A percentile compares a stretch with the other conserved stretches of the same genome.
Evolutionary conservation across 768 basidiomycete genomes (phyloP).

Genomic region (Collybia sordida): DNA sequence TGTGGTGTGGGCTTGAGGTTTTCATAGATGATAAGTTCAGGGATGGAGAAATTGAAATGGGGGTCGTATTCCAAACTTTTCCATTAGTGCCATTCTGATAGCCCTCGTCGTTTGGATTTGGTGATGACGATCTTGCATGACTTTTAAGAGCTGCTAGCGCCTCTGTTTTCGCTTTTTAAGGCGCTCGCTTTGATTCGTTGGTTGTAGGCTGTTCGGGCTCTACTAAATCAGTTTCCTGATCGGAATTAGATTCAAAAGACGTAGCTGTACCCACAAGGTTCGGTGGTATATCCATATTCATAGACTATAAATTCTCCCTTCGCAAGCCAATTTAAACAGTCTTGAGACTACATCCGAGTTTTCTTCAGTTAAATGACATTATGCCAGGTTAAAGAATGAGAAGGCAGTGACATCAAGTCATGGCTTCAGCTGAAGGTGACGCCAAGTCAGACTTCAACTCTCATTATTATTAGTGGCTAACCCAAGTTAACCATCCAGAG

Average conservation of each 20-base stretch:
- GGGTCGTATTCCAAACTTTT: slow-evolving; percentile 47
- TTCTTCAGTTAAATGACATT: too few species aligned
- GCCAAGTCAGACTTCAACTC: too few species aligned
- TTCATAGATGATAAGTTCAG: slow-evolving; percentile 75
- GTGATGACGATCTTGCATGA: slow-evolving; percentile 58
- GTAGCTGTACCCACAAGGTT: too few species aligned
- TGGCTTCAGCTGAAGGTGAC: too few species aligned
- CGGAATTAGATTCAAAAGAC: slow-evolving; percentile 53
- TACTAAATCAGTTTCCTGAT: slow-evolving; percentile 33
- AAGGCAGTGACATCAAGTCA: too few species aligned
- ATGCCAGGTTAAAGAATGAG: too few species aligned
- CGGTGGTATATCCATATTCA: too few species aligned
- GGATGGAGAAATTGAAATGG: slow-evolving; percentile 60
- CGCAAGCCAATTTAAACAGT: too few species aligned
- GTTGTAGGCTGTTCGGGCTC: slow-evolving; percentile 37
- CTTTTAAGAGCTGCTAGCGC: slow-evolving; percentile 77
- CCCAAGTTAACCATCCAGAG: too few species aligned
- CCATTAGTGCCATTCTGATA: slow-evolving; percentile 45
- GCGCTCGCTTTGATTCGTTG: slow-evolving; percentile 62
- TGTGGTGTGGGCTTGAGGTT: slow-evolving; percentile 53
- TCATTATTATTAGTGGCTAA: too few species aligned
- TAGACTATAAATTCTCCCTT: too few species aligned
- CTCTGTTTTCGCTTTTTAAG: slow-evolving; percentile 89
- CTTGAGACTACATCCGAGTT: too few species aligned
- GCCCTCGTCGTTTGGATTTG: slow-evolving; percentile 54